A percentile compares a stretch with the other conserved stretches of the same genome.
phyloP scores from a whole-genome alignment of 768 basidiomycete genomes.

The Rhodosporidiobolus sp. region DNA sequence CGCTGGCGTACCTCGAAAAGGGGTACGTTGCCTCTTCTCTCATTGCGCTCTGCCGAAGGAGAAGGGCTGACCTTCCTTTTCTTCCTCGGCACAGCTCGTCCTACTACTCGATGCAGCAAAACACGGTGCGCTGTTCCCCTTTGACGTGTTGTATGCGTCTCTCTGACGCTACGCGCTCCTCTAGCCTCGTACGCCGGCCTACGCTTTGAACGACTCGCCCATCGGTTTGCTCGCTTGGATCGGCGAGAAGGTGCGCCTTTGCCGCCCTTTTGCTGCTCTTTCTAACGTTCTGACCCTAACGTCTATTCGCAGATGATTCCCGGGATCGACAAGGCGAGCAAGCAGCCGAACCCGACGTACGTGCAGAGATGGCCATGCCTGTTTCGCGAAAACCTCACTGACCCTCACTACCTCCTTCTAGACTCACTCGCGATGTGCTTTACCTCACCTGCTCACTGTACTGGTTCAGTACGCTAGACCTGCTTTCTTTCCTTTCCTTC shows the following conservation, averaged over 20 bases:
- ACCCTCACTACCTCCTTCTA: neutral
- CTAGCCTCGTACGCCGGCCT: conserved; percentile 28
- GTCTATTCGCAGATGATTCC: conserved; percentile 9
- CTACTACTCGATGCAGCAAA: conserved; percentile 24
- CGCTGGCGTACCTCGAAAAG: conserved; percentile 13
- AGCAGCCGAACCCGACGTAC: conserved; percentile 17
- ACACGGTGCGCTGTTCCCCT: neutral
- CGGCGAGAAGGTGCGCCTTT: conserved; percentile 34
- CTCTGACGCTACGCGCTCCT: neutral
- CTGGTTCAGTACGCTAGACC: conserved; percentile 22
- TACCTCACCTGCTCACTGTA: conserved; percentile 22
- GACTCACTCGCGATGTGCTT: neutral
- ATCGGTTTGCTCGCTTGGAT: conserved; percentile 42
- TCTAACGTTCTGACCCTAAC: too few relatives aligned
- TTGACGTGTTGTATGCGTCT: neutral
- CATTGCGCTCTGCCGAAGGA: neutral
- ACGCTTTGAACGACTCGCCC: conserved; percentile 30
- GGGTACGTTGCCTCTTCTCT: neutral
- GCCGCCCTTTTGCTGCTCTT: too few relatives aligned
- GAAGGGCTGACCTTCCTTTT: neutral
- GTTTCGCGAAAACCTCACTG: neutral
- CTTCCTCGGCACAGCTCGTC: neutral
- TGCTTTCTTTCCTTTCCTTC: neutral
- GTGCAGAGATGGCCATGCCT: neutral
- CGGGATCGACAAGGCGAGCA: neutral